phyloP scores from a whole-genome alignment of 208 protist species.

The Naegleria lovaniensis region DNA sequence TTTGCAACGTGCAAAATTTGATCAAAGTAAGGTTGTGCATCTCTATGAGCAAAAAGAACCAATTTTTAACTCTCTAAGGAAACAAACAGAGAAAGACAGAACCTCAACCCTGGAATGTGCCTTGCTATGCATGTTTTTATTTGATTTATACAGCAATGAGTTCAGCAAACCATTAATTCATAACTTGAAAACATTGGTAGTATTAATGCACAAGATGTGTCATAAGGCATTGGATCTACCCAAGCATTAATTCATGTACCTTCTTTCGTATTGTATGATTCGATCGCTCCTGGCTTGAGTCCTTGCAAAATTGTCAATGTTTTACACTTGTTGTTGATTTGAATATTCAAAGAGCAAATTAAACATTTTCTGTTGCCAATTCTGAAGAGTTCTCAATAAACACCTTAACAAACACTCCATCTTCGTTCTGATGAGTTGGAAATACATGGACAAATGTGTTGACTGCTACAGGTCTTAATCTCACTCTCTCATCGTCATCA shows the following conservation, averaged over 20 bases:
- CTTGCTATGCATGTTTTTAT: background rate
- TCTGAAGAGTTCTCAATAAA: constrained; percentile 28
- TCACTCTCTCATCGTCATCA: constrained; percentile 21
- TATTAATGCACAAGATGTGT: background rate
- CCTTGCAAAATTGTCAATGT: no score
- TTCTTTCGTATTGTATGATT: no score
- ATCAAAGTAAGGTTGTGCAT: background rate
- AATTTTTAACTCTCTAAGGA: background rate
- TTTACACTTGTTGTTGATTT: no score
- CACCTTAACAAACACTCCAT: constrained; percentile 23
- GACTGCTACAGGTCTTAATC: constrained; percentile 14
- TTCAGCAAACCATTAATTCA: background rate
- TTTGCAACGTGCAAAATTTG: background rate
- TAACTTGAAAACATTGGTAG: background rate
- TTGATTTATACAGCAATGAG: background rate
- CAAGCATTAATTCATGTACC: no score
- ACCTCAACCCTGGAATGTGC: background rate
- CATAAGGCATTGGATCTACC: background rate
- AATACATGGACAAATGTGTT: constrained; percentile 21
- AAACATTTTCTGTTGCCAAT: constrained; percentile 20
- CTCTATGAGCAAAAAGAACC: background rate
- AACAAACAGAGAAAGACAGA: background rate
- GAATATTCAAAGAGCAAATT: background rate
- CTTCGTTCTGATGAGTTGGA: constrained; percentile 19
- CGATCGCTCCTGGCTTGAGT: no score